Base-by-base conservation (phyloP, 2,329 filamentous ascomycete genomes). In the Aspergillus felis region DNA sequence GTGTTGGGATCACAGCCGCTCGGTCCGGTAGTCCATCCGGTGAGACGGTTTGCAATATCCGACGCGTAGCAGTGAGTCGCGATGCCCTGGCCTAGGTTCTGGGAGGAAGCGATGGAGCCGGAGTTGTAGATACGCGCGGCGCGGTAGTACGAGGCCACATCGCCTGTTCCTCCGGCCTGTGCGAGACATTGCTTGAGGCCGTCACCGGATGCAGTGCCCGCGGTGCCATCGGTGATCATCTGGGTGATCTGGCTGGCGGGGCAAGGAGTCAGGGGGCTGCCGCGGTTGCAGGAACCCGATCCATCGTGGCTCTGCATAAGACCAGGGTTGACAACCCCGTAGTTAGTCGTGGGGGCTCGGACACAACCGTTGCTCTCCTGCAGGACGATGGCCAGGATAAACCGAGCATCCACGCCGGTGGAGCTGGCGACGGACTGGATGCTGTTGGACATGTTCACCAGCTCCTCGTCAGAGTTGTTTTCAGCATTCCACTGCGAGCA, bases 291-390 rank as follows among this genome's bases (percentile, higher is more conserved):
- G 41, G 72, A 68, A 10, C 66, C 70, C 2, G 53, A 48, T 25
- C 68, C 68, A 25, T 65, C 56, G 61, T 68, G 64, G 54, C 62
- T 67, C 51, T 75, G 72, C 60, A 74, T 68, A 50, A 68, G 69
- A 51, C 78, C 78, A 0, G 78, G 77, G 66, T 79, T 79, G 54
- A 57, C 57, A 25, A 77, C 74, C 17, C 74, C 73, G 61, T 77
- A 70, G 69, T 73, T 65, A 44, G 76, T 78, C 22, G 76, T 77
- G 1, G 61, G 67, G 24, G 71, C 76, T 28, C 77, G 76, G 20
- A 79, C 76, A 64, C 77, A 79, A 44, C 78, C 78, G 57, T 71
- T 72, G 60, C 72, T 76, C 62, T 80, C 78, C 61, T 80, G 78
- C 69, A 80, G 71, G 41, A 79, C 60, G 57, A 79, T 68, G n/a